Conservation (phyloP, 2,329 filamentous ascomycete species). For the Neofusicoccum cordaticola region DNA sequence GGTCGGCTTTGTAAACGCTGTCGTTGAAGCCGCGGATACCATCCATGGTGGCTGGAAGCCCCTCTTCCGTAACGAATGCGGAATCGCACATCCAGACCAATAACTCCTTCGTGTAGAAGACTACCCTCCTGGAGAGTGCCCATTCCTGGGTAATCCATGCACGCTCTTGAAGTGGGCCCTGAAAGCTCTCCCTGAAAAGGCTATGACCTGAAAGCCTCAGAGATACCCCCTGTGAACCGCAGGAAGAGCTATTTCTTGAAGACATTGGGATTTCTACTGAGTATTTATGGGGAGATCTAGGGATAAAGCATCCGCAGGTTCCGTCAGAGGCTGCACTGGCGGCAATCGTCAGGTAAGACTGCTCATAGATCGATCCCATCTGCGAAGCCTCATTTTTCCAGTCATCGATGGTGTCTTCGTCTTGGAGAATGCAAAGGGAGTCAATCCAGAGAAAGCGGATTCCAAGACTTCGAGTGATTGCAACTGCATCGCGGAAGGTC, state of each 20-base stretch:
- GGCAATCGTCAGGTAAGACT: background rate
- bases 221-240: too few species aligned
- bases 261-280: too few species aligned
- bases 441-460: conserved; percentile 15
- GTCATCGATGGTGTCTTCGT: background rate
- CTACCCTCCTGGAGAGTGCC: background rate
- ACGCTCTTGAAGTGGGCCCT: background rate
- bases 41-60: too few species aligned
- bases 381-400: background rate
- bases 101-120: background rate
- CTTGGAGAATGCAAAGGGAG: conserved; percentile 18
- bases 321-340: background rate
- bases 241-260: too few species aligned
- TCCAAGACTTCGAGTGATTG: background rate
- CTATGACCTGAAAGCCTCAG: too few species aligned
- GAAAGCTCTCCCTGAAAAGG: too few species aligned
- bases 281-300: background rate
- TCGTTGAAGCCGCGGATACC: too few species aligned
- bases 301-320: background rate
- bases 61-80: too few species aligned
- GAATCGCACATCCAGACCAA: background rate
- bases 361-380: background rate
- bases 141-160: conserved; percentile 1
- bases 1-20: too few species aligned
- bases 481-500: background rate